Base-by-base conservation (phyloP, 1,139 yeast genomes). In the Debaryomyces psychrophilus region DNA sequence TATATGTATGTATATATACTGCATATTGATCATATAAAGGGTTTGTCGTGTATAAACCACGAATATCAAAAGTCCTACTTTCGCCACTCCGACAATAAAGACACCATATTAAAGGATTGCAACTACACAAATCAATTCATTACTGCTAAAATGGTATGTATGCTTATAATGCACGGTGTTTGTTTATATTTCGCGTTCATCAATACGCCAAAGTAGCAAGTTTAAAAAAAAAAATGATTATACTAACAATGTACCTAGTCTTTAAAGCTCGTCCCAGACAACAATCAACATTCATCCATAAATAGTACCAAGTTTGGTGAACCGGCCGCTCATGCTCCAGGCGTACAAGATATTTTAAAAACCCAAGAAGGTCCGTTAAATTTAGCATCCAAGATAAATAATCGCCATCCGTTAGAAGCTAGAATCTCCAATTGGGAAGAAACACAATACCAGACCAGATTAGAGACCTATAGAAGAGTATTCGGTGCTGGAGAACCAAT, bases 401-500 rank as follows among this genome's bases (percentile, higher is more conserved):
- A 85, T 58, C 84, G 89, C 64, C 99, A 93, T 66, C 98, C 98
- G 6, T 74, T 93, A 54, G 95, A 93, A 62, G 59, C 79, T 9
- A 81, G 97, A 56, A 68, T 93, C 37, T 68, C 71, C 47, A 77
- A 83, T 58, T 93, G 98, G 98, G 95, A 90, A 25, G 75, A 76
- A 46, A 85, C 87, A 8, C 93, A 89, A 61, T 77, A 77, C 41
- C 83, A 83, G 36, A 73, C 87, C 54, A 82, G 83, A 58, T 62
- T 90, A 73, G 95, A 90, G 62, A 82, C 83, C 47, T 85, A 87
- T 67, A 81, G 96, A 61, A 81, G 95, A 53, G 71, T 89, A 22
- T 90, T 87, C 65, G 99, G 99, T 25, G 86, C 95, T 40, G 97
- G 95, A 9, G 98, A 89, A 60, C 96, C 98, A 6, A 83, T 93